These are phyloP conservation scores for Lagerstroemia speciosa DNA, from an alignment of 345 rosid genomes.

Conservation along the genomic window DNA sequence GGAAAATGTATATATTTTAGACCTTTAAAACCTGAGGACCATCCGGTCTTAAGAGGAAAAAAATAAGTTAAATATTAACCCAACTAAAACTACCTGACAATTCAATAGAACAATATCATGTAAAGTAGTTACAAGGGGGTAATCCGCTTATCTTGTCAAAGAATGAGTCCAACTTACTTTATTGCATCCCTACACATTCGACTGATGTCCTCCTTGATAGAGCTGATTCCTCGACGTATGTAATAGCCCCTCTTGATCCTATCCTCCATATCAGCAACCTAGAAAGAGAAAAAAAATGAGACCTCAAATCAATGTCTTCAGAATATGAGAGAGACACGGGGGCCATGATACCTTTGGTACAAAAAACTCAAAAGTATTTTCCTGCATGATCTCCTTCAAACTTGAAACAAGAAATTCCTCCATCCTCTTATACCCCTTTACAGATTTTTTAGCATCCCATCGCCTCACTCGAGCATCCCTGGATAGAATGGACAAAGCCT, in stretches of 20 bases:
- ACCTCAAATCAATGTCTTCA: slow-evolving; percentile 8
- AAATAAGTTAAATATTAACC: no score
- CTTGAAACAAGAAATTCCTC: slow-evolving; percentile 87
- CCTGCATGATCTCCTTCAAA: slow-evolving; percentile 88
- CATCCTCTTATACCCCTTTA: slow-evolving; percentile 75
- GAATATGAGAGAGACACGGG: background rate
- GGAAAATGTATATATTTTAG: background rate
- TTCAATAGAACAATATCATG: no score
- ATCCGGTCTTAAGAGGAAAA: no score
- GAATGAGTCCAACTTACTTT: slow-evolving; percentile 41
- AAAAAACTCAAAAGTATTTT: slow-evolving; percentile 76
- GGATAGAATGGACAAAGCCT: slow-evolving; percentile 73
- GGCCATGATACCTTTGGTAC: slow-evolving; percentile 59
- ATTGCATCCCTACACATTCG: slow-evolving; percentile 98
- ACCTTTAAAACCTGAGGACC: background rate
- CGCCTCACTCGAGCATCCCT: slow-evolving; percentile 97
- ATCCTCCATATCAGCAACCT: slow-evolving; percentile 84
- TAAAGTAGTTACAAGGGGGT: no score
- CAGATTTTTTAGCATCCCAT: slow-evolving; percentile 88
- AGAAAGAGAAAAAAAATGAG: slow-evolving; percentile 19
- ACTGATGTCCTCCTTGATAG: slow-evolving; percentile 89
- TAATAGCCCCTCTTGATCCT: slow-evolving; percentile 81
- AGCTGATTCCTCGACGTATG: slow-evolving; percentile 64
- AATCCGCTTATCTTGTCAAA: background rate
- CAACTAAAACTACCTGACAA: no score